Evolutionary conservation across 225 moss, liverwort and hornwort genomes (phyloP).

Genomic region (Polytrichum formosum): DNA sequence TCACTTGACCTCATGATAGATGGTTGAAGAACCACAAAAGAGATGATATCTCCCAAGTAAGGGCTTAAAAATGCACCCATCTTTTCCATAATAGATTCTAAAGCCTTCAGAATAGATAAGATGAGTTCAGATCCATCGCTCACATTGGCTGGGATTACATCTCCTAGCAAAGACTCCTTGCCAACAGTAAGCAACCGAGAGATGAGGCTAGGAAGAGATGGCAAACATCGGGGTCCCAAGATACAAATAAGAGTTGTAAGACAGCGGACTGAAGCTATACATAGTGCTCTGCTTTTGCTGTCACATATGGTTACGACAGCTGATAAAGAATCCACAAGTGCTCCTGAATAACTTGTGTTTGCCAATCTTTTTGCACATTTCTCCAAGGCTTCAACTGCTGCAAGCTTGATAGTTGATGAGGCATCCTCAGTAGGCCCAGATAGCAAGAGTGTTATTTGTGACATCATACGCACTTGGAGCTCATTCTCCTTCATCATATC

Average conservation of each 20-base stretch:
- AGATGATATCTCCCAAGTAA: conserved; percentile 74
- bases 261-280: conserved; percentile 63
- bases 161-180: conserved; percentile 31
- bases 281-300: conserved; percentile 41
- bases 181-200: conserved; percentile 53
- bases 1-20: conserved; percentile 36
- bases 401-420: conserved; percentile 54
- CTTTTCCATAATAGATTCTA: conserved; percentile 70
- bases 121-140: conserved; percentile 41
- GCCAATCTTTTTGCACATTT: conserved; percentile 67
- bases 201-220: conserved; percentile 65
- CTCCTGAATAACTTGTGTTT: conserved; percentile 31
- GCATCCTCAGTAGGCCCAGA: conserved; percentile 34
- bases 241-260: conserved; percentile 55
- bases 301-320: conserved; percentile 47
- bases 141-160: conserved; percentile 6
- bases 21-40: conserved; percentile 64
- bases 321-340: conserved; percentile 55
- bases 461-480: conserved; percentile 54
- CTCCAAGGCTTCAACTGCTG: conserved; percentile 77
- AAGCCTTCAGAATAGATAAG: conserved; percentile 55
- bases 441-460: conserved; percentile 51
- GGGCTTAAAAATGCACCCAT: conserved; percentile 85
- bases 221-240: conserved; percentile 74
- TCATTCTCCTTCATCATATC: conserved; percentile 37